Evolutionary conservation across 2,329 filamentous ascomycete genomes (phyloP), one percentile per base, ranked within the genome.

Genomic region (Aspergillus brasiliensis): DNA sequence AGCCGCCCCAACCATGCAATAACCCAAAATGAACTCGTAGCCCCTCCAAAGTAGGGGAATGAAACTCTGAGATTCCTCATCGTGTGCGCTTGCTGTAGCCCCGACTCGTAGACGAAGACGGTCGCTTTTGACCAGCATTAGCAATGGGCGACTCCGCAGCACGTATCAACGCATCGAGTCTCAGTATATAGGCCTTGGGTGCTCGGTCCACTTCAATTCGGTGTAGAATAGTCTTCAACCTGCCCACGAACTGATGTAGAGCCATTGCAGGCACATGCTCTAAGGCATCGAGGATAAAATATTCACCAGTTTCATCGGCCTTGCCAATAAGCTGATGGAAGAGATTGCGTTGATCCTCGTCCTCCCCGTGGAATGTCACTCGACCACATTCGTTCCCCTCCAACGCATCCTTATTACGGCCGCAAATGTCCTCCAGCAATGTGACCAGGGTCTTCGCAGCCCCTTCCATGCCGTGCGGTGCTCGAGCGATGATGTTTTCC

Each of bases 121-220:
- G 70, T 17, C 75, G 69, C 64, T 77, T 77, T 48, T 75, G 72
- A 8, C 69, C 70, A 13, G 66, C 64, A 27, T 59, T 57, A 31
- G 65, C 55, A 37, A 59, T 60, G 28, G 56, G 60, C 5, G 71
- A 63, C 60, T 73, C 72, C 15, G 69, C 69, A 28, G 58, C 60
- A 23, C 74, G 69, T 28, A 77, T 68, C 47, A 79, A 51, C 3
- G 63, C 59, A 34, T 65, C 67, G 13, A 79, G 65, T 37, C 71
- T 73, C 28, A 73, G 60, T 28, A 78, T 67, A 53, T 75, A 79
- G 8, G 65, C 64, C 53, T 68, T 71, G 15, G 77, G 76, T 0
- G 75, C 74, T 21, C 72, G 70, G 57, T 80, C 77, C 42, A 78
- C 72, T 64, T 82, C 76, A 53, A 83, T 77, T 65, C 81, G 80